phyloP scores from a whole-genome alignment of 2,329 filamentous ascomycete species.

The Thielaviopsis ethacetica region DNA sequence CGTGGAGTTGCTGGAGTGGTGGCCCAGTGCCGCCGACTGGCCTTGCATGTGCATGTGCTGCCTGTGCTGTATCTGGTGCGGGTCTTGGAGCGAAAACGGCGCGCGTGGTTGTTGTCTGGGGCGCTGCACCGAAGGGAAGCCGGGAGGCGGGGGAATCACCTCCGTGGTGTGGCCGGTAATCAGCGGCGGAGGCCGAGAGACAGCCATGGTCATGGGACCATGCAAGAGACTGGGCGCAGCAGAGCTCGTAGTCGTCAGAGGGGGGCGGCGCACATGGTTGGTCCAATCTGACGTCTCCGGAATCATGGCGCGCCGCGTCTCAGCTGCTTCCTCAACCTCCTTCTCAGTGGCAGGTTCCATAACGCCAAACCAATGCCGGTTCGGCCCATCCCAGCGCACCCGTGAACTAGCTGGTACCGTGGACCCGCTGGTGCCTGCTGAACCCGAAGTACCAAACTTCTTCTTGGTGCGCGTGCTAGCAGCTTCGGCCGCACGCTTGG shows the following conservation, averaged over 20 bases:
- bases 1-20: too few species aligned
- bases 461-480: neutral
- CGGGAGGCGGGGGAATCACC: neutral
- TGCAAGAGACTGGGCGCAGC: too few species aligned
- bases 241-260: neutral
- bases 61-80: neutral
- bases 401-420: neutral
- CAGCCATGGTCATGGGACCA: neutral
- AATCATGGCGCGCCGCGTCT: neutral
- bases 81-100: neutral
- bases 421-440: neutral
- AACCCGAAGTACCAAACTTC: neutral
- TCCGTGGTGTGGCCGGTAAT: neutral
- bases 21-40: neutral
- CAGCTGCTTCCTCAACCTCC: neutral
- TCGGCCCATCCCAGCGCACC: neutral
- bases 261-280: neutral
- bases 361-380: neutral
- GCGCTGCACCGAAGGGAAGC: neutral
- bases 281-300: neutral
- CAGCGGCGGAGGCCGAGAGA: neutral
- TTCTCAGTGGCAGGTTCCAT: neutral
- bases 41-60: neutral
- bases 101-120: constrained; percentile 2
- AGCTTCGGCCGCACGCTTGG: constrained; percentile 6